These are phyloP conservation scores for Populus simonii DNA, from an alignment of 345 rosid genomes.

Conservation along the genomic window DNA sequence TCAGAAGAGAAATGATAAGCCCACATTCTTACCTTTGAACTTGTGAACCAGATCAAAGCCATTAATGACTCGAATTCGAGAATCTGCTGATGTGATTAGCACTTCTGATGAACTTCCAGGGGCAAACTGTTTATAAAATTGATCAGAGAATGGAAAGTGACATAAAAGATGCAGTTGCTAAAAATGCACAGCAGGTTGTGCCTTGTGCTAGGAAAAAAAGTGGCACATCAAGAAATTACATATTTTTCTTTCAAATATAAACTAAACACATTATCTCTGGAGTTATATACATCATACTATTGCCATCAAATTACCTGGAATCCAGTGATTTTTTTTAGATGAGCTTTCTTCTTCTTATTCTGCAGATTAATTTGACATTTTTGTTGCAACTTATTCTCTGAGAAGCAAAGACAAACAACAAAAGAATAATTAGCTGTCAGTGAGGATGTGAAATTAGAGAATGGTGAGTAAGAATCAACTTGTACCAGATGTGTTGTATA, in stretches of 20 bases:
- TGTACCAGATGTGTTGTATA: conserved; percentile 68
- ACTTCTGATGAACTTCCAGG: conserved; percentile 92
- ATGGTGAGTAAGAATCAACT: conserved; percentile 7
- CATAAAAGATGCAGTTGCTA: conserved; percentile 6
- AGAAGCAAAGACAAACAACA: neutral
- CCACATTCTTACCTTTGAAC: conserved; percentile 64
- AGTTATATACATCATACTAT: neutral
- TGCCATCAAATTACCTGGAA: conserved; percentile 66
- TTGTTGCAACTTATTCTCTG: conserved; percentile 85
- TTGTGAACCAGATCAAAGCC: conserved; percentile 79
- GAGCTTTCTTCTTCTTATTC: conserved; percentile 89
- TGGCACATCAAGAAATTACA: neutral
- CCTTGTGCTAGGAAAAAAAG: neutral
- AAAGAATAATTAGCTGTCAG: conserved; percentile 6
- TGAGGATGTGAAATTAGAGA: neutral
- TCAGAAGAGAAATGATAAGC: neutral
- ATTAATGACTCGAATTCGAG: conserved; percentile 80
- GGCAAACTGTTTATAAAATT: conserved; percentile 62
- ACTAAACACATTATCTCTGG: neutral
- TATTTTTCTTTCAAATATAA: neutral
- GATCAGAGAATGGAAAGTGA: conserved; percentile 20
- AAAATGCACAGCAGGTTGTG: neutral
- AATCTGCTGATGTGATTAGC: conserved; percentile 92
- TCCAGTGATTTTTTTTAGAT: conserved; percentile 90
- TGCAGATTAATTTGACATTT: conserved; percentile 71